A percentile compares a stretch with the other conserved stretches of the same genome.
These are phyloP conservation scores for Xylaria sp. DNA, from an alignment of 2,329 filamentous ascomycete species.

Conservation along the genomic window DNA sequence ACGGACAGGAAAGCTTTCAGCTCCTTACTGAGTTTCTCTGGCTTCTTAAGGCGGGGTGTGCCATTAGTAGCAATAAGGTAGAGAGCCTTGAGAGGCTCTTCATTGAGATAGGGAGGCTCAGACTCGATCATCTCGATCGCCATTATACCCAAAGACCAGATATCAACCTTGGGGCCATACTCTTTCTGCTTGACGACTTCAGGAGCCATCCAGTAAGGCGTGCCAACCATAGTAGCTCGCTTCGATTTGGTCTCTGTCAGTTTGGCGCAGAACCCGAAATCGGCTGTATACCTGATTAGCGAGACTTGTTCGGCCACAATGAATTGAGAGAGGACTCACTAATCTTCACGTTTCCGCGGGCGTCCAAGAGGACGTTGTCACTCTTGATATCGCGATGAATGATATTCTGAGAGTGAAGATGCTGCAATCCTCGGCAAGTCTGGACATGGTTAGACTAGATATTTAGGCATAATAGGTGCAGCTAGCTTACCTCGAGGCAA, in stretches of 20 bases:
- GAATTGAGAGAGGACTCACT: slow-evolving; percentile 70
- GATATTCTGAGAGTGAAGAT: slow-evolving; percentile 95
- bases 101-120: slow-evolving; percentile 96
- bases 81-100: slow-evolving; percentile 95
- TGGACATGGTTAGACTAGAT: slow-evolving; percentile 54
- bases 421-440: slow-evolving; percentile 95
- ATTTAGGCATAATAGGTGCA: not conserved
- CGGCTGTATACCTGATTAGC: slow-evolving; percentile 67
- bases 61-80: slow-evolving; percentile 99
- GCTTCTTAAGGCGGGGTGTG: slow-evolving; percentile 96
- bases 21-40: slow-evolving; percentile 97
- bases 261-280: slow-evolving; percentile 99
- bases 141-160: slow-evolving; percentile 99
- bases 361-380: slow-evolving; percentile 96
- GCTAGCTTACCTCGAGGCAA: slow-evolving; percentile 82
- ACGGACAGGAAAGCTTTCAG: slow-evolving; percentile 97
- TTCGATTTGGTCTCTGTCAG: slow-evolving; percentile 97
- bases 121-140: slow-evolving; percentile 99
- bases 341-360: slow-evolving; percentile 96
- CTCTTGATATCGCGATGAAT: slow-evolving; percentile 99
- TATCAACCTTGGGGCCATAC: slow-evolving; percentile 97
- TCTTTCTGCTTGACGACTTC: slow-evolving; percentile 99
- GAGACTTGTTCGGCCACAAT: slow-evolving; percentile 48
- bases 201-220: slow-evolving; percentile 99
- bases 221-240: slow-evolving; percentile 98